Evolutionary conservation across 2,329 filamentous ascomycete genomes (phyloP).

Genomic region (Delphinella strobiligena): DNA sequence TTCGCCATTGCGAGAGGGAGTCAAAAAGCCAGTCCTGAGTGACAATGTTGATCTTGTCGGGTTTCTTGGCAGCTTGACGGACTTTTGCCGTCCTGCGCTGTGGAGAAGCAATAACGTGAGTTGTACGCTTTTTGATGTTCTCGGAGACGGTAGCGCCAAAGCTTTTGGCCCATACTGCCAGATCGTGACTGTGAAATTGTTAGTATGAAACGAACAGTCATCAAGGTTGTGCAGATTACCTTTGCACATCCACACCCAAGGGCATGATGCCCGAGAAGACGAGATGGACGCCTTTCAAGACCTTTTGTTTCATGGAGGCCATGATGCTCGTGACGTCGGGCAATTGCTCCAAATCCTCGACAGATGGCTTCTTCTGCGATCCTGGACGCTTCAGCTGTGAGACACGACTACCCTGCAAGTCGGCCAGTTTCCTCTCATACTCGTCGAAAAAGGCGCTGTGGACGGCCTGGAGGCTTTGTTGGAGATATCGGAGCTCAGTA

Average conservation of each 20-base stretch:
- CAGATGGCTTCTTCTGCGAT: conserved; percentile 36
- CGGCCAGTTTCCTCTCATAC: conserved; percentile 49
- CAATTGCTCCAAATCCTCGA: conserved; percentile 46
- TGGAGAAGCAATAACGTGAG: conserved; percentile 62
- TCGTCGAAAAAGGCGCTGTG: conserved; percentile 73
- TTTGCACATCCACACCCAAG: conserved; percentile 62
- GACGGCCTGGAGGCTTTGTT: conserved; percentile 61
- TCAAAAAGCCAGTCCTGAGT: conserved; percentile 81
- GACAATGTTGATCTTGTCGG: conserved; percentile 72
- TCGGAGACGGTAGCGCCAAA: conserved; percentile 65
- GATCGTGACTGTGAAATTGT: conserved; percentile 52
- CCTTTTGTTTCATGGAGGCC: conserved; percentile 63
- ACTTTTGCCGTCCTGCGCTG: conserved; percentile 79
- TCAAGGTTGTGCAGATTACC: conserved; percentile 23
- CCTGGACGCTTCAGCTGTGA: conserved; percentile 39
- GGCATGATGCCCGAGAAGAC: conserved; percentile 88
- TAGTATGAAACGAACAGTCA: neutral
- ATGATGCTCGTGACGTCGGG: conserved; percentile 84
- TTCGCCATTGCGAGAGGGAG: conserved; percentile 73
- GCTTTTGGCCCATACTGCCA: conserved; percentile 72
- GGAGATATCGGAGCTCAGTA: conserved; percentile 63
- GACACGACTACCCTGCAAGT: conserved; percentile 32
- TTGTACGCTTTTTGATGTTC: conserved; percentile 43
- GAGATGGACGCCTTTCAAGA: conserved; percentile 63
- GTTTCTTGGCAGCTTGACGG: conserved; percentile 66